Conservation (phyloP, 78 protist species). For the Cyanophora paradoxa region DNA sequence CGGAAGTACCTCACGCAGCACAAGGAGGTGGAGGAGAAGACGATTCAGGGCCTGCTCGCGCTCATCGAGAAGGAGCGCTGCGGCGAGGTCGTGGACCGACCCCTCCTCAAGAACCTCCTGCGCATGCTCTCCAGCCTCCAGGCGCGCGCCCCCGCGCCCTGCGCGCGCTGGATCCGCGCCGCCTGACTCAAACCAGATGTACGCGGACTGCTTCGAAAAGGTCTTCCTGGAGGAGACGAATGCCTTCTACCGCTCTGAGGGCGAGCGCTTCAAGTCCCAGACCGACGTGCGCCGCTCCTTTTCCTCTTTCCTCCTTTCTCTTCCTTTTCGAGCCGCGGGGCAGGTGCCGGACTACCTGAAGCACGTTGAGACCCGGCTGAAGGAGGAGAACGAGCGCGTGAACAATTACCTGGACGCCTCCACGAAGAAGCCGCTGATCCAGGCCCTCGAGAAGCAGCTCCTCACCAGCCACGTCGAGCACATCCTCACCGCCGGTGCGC, state of each 20-base stretch:
- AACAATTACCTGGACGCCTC: constrained; percentile 33
- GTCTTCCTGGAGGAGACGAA: constrained; percentile 45
- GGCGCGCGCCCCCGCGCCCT: neutral
- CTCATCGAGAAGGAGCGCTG: constrained; percentile 55
- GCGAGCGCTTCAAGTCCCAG: neutral
- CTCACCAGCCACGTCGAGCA: constrained; percentile 40
- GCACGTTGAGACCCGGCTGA: constrained; percentile 51
- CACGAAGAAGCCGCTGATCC: constrained; percentile 31
- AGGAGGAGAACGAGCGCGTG: constrained; percentile 53
- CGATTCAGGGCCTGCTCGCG: constrained; percentile 32
- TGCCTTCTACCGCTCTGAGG: constrained; percentile 53
- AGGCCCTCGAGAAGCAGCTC: constrained; percentile 13
- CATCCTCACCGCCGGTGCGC: constrained; percentile 20
- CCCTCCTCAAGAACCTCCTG: constrained; percentile 29
- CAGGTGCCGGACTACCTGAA: constrained; percentile 53
- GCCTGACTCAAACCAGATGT: constrained; percentile 10
- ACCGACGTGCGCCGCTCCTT: neutral
- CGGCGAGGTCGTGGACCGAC: constrained; percentile 40
- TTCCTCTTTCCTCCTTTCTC: too few species aligned
- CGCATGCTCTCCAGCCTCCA: constrained; percentile 46
- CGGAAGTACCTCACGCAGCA: neutral
- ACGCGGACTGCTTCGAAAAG: constrained; percentile 37
- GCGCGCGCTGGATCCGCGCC: too few species aligned
- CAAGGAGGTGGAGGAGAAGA: constrained; percentile 17
- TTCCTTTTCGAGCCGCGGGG: too few species aligned